Conservation (phyloP, 345 rosid genomes). For the Corymbia maculata region DNA sequence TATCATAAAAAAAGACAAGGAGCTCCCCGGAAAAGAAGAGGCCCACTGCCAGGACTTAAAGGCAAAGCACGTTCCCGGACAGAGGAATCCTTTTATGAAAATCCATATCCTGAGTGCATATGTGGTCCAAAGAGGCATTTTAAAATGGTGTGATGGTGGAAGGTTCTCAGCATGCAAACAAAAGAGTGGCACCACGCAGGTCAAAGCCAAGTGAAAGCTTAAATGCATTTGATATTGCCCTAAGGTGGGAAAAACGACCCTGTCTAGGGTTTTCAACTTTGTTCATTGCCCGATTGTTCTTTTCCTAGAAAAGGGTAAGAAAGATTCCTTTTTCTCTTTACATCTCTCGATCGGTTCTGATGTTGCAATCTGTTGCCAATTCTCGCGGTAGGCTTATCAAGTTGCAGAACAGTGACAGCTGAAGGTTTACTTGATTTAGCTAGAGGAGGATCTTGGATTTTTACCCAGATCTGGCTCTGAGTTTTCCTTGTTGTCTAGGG, state of each 20-base stretch:
- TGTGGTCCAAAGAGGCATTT: constrained; percentile 35
- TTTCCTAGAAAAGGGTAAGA: not conserved
- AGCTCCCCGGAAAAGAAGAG: constrained; percentile 64
- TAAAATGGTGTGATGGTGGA: not conserved
- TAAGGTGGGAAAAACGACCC: not conserved
- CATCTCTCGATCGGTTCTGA: not conserved
- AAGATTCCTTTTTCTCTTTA: not conserved
- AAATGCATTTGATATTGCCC: not conserved
- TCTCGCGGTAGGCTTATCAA: not conserved
- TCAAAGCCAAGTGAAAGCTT: not conserved
- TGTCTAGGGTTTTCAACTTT: not conserved
- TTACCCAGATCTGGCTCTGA: constrained; percentile 12
- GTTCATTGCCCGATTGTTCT: not conserved
- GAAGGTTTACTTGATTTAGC: not conserved
- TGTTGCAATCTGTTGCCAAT: not conserved
- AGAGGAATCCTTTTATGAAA: constrained; percentile 89
- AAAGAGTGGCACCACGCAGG: not conserved
- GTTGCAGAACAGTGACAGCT: not conserved
- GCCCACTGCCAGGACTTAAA: constrained; percentile 55
- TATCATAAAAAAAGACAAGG: constrained; percentile 53
- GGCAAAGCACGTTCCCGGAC: constrained; percentile 78
- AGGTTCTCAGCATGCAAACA: not conserved
- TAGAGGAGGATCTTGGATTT: not conserved
- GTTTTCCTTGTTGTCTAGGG: not conserved
- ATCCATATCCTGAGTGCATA: constrained; percentile 85